Evolutionary conservation across 352 stramenopile species (phyloP), one percentile per base, ranked within the genome.

Genomic region (Phytophthora rubi): DNA sequence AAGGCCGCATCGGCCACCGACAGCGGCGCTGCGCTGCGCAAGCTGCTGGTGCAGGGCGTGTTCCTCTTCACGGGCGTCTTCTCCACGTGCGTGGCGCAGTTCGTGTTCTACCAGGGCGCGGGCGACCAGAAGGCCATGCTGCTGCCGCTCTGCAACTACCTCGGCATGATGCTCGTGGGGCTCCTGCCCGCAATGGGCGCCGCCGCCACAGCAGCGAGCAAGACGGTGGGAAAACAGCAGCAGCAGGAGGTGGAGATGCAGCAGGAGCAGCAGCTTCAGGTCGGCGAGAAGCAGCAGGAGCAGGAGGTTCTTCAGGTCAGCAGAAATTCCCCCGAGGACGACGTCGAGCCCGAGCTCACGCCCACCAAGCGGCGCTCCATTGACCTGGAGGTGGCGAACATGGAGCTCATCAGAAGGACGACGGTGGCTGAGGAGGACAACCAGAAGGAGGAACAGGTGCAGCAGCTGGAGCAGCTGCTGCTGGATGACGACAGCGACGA

Each of bases 161-260:
- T 95, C 13, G 88, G 88, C 18, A 93, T 95, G 80, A 93, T 94
- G 86, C 82, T 95, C 28, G 87, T 93, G 2, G 88, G 88, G 0
- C 68, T 95, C 16, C 72, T 94, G 28, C 85, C 88, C 0, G 53
- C 55, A n/a, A 21, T 70, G 7, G 60, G 68, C 6, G 42, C n/a
- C 13, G 35, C 57, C 15, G 51, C 53, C 6, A 26, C 15, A 8
- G 37, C 13, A 45, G 37, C 37, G 12, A 44, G 16, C 33, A 54
- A 65, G 35, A 59, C 68, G 7, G 30, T 32, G 18, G 48, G 28
- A 12, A 26, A 65, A n/a, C 13, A 58, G 15, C 18, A 56, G 8
- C 13, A 58, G 15, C n/a, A 56, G 8, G 47, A 70, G 32, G 15
- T 67, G 7, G 44, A 49, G 30, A 52, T 28, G 4, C 16, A 42